Evolutionary conservation across 2,329 filamentous ascomycete genomes (phyloP).

Genomic region (Clonostachys chloroleuca): DNA sequence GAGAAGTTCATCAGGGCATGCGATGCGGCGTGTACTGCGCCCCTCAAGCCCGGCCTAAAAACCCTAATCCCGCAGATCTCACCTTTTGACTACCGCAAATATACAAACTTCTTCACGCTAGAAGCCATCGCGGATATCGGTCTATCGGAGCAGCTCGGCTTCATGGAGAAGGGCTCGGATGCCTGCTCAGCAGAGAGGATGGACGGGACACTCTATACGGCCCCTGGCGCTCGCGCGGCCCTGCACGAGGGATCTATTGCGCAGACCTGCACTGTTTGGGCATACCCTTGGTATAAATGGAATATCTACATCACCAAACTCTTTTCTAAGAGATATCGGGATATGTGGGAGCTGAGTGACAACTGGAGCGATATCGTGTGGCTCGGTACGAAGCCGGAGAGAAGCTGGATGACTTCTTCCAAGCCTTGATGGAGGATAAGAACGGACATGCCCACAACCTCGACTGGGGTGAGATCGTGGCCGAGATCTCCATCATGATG

Average conservation of each 20-base stretch:
- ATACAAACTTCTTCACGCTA: constrained; percentile 51
- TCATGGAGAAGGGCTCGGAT: constrained; percentile 1
- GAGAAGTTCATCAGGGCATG: background rate
- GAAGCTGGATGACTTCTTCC: constrained; percentile 55
- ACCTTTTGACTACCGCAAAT: constrained; percentile 43
- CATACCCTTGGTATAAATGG: background rate
- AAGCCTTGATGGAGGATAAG: constrained; percentile 45
- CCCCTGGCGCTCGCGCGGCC: background rate
- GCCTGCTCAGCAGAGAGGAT: background rate
- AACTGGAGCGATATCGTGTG: background rate
- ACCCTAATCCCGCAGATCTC: background rate
- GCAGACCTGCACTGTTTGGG: background rate
- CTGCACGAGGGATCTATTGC: too few relatives aligned
- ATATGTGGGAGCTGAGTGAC: background rate
- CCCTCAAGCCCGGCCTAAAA: background rate
- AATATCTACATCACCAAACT: background rate
- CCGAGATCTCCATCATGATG: constrained; percentile 49
- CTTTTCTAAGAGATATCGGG: too few relatives aligned
- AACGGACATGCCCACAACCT: constrained; percentile 33
- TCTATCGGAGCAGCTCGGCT: background rate
- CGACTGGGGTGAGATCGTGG: constrained; percentile 53
- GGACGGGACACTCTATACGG: background rate
- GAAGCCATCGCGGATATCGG: constrained; percentile 48
- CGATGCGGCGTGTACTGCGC: background rate
- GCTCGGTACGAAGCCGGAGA: constrained; percentile 44